These are phyloP conservation scores for Tanacetum coccineum DNA, from an alignment of 129 eudicot species.

Conservation along the genomic window DNA sequence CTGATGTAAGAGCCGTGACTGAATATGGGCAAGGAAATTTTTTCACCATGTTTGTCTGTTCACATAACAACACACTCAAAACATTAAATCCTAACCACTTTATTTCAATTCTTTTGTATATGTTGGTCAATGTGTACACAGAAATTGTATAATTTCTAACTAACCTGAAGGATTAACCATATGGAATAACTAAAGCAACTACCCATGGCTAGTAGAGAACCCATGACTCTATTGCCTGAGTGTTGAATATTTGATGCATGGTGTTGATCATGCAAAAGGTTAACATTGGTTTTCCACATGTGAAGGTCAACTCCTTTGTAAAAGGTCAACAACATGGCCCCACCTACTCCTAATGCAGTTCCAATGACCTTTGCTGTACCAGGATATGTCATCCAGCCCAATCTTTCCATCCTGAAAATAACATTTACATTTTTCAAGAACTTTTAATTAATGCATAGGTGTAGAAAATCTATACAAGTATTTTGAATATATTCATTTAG, in stretches of 20 bases:
- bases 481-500: no score
- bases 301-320: conserved; percentile 37
- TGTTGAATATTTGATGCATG: neutral
- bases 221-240: conserved; percentile 11
- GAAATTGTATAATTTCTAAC: neutral
- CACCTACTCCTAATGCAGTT: conserved; percentile 37
- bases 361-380: conserved; percentile 43
- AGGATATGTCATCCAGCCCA: conserved; percentile 27
- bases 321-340: conserved; percentile 50
- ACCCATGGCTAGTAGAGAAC: conserved; percentile 19
- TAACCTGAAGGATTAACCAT: conserved; percentile 35
- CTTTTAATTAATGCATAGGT: no score
- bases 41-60: conserved; percentile 43
- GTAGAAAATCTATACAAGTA: no score
- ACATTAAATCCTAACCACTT: no score
- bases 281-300: conserved; percentile 33
- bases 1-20: conserved; percentile 31
- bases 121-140: no score
- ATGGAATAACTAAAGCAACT: conserved; percentile 31
- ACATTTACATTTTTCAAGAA: no score
- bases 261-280: conserved; percentile 34
- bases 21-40: conserved; percentile 54
- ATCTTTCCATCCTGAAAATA: conserved; percentile 33
- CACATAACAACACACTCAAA: neutral
- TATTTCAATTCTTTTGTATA: no score